These are phyloP conservation scores for Saccharomycopsis babjevae DNA, from an alignment of 805 yeast genomes.

Conservation along the genomic window DNA sequence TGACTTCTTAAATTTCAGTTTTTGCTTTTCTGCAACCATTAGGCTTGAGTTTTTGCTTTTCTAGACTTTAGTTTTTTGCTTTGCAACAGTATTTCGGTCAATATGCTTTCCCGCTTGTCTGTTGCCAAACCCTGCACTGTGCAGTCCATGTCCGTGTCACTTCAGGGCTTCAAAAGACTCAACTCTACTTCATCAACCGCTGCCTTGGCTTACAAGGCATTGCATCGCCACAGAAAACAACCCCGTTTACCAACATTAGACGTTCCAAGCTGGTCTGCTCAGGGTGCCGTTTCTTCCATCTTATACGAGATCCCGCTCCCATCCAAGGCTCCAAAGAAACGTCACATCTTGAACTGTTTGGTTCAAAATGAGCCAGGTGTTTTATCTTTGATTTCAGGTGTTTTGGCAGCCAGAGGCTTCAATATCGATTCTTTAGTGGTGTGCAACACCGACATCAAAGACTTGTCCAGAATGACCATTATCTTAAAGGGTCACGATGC, in stretches of 20 bases:
- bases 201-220: conserved; percentile 87
- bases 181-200: conserved; percentile 62
- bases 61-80: too few species aligned
- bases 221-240: conserved; percentile 75
- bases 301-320: conserved; percentile 76
- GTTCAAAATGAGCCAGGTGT: conserved; percentile 99
- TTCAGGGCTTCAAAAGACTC: background rate
- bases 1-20: too few species aligned
- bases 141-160: background rate
- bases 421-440: conserved; percentile 96
- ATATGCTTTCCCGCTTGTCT: background rate
- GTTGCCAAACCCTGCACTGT: background rate
- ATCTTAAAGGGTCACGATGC: conserved; percentile 92
- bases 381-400: conserved; percentile 82
- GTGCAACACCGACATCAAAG: conserved; percentile 92
- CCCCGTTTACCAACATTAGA: conserved; percentile 92
- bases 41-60: too few species aligned
- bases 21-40: too few species aligned
- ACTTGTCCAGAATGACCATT: conserved; percentile 93
- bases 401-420: conserved; percentile 96
- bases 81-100: too few species aligned
- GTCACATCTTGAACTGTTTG: conserved; percentile 90
- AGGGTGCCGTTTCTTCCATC: conserved; percentile 91
- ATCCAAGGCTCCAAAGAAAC: conserved; percentile 50
- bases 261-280: conserved; percentile 92